Conservation (phyloP, 2,329 filamentous ascomycete genomes). For the Helminthosporium solani region DNA sequence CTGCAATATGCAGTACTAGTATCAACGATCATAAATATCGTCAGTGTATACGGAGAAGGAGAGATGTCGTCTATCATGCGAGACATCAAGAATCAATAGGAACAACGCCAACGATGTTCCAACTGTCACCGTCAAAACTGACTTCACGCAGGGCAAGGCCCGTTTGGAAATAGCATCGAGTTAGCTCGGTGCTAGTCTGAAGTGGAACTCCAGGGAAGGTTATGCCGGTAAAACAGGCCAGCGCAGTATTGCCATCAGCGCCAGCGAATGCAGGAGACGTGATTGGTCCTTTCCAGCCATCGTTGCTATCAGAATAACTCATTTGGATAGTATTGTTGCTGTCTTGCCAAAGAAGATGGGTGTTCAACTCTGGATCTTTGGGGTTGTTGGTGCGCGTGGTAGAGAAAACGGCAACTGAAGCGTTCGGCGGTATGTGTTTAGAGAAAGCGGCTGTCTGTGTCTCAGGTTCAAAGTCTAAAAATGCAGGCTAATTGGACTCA, state of each 20-base stretch:
- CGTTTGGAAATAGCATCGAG: constrained; percentile 25
- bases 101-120: constrained; percentile 17
- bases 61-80: no score
- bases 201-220: constrained; percentile 14
- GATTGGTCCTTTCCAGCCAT: constrained; percentile 19
- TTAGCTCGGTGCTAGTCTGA: constrained; percentile 9
- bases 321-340: constrained; percentile 13
- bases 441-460: constrained; percentile 13
- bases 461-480: not conserved
- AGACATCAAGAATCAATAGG: constrained; percentile 11
- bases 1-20: no score
- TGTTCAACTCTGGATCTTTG: constrained; percentile 8
- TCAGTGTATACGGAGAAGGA: no score
- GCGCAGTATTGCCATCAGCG: constrained; percentile 17
- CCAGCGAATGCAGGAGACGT: constrained; percentile 13
- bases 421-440: constrained; percentile 9
- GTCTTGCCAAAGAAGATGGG: constrained; percentile 20
- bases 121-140: constrained; percentile 18
- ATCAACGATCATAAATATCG: no score
- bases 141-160: constrained; percentile 15
- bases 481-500: not conserved
- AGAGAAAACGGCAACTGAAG: constrained; percentile 16
- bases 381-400: constrained; percentile 9
- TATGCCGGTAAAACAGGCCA: constrained; percentile 17
- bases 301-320: constrained; percentile 15